These are phyloP conservation scores for Calonectria pseudoreteaudii DNA, from an alignment of 2,329 filamentous ascomycete genomes.

Conservation along the genomic window DNA sequence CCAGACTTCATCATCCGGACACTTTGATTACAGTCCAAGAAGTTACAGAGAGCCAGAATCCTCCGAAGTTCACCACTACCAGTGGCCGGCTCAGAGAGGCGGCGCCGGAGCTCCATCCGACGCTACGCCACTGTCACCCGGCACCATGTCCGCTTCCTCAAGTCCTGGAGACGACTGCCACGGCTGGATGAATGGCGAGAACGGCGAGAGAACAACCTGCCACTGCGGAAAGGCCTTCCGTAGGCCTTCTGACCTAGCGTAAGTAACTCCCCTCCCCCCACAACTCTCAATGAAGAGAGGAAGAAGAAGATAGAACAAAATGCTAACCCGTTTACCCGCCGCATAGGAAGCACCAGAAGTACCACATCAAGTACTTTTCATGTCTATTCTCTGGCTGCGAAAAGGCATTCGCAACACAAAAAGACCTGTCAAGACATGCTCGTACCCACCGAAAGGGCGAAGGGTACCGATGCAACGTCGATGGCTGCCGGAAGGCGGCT, in stretches of 20 bases:
- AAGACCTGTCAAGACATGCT: conserved; percentile 41
- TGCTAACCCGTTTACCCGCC: conserved; percentile 11
- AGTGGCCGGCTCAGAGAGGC: conserved; percentile 1
- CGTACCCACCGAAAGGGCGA: conserved; percentile 43
- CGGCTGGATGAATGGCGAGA: conserved; percentile 28
- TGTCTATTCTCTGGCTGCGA: conserved; percentile 41
- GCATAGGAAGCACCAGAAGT: conserved; percentile 43
- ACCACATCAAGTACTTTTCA: conserved; percentile 44
- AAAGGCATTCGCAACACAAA: conserved; percentile 43
- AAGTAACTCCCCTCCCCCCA: neutral
- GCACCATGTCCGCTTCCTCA: conserved; percentile 34
- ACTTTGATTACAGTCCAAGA: neutral
- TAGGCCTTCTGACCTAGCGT: conserved; percentile 43
- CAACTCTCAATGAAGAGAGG: neutral
- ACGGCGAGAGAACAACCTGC: conserved; percentile 32
- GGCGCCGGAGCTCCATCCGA: neutral
- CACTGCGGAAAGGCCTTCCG: conserved; percentile 43
- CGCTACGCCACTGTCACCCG: conserved; percentile 23
- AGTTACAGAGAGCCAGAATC: neutral
- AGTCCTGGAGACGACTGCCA: conserved; percentile 37
- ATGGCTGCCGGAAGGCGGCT: conserved; percentile 43
- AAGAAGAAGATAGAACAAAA: too few species aligned
- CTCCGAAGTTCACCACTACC: neutral
- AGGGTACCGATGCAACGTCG: conserved; percentile 41
- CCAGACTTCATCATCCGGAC: neutral